A percentile compares a stretch with the other conserved stretches of the same genome.
Evolutionary conservation across 352 stramenopile species (phyloP).

Genomic region (Globisporangium paroecandrum): DNA sequence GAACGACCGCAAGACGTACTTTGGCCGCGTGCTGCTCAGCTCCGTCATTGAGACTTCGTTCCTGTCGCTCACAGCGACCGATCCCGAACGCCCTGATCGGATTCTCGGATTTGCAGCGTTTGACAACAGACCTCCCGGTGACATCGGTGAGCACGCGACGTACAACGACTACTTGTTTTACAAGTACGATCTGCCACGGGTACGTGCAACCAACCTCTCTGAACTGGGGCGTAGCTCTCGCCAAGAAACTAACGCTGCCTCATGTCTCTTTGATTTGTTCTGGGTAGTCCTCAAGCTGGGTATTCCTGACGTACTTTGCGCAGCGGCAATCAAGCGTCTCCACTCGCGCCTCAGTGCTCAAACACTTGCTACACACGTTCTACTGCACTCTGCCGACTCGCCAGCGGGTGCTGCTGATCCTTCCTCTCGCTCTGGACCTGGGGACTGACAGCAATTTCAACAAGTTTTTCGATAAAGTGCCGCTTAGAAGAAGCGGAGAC

Average conservation of each 20-base stretch:
- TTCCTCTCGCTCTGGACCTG: constrained; percentile 45
- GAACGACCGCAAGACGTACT: constrained; percentile 56
- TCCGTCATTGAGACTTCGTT: constrained; percentile 72
- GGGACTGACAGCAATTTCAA: constrained; percentile 46
- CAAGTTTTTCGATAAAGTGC: constrained; percentile 52
- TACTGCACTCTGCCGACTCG: constrained; percentile 44
- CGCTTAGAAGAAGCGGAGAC: constrained; percentile 14
- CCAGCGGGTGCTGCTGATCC: constrained; percentile 42
- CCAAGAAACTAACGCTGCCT: neutral
- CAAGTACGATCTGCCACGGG: constrained; percentile 53
- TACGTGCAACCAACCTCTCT: constrained; percentile 13
- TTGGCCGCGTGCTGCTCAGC: constrained; percentile 49
- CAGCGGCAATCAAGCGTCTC: constrained; percentile 36
- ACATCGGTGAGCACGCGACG: constrained; percentile 35
- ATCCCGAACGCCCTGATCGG: constrained; percentile 42
- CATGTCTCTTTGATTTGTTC: neutral
- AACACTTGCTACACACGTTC: constrained; percentile 50
- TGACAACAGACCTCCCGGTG: constrained; percentile 43
- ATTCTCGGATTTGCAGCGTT: constrained; percentile 65
- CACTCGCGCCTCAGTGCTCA: constrained; percentile 38
- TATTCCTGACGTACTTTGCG: constrained; percentile 60
- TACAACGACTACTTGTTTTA: constrained; percentile 39
- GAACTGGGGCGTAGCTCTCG: neutral
- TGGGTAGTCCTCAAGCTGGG: constrained; percentile 34
- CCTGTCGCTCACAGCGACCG: constrained; percentile 60